Base-by-base conservation (phyloP, 2,329 filamentous ascomycete genomes). In the Fusarium continuum region DNA sequence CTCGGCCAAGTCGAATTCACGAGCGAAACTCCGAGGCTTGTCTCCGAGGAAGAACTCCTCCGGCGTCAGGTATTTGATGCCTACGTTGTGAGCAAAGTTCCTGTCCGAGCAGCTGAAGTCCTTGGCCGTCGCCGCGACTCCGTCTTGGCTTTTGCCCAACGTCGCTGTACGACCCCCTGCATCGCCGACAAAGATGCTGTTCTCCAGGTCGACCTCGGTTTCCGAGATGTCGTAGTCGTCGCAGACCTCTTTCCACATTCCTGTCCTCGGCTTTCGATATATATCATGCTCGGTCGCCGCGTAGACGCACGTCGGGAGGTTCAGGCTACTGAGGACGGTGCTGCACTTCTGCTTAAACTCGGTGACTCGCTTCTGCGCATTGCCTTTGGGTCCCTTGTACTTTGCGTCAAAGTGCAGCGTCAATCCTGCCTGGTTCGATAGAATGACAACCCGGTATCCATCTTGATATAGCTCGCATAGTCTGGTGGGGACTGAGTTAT, bases 401-500 rank as follows among this genome's bases (percentile, higher is more conserved):
- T 93, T 95, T n/a, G 88, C 78, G 48, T 92, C 86, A 16, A 86
- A 83, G 62, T 90, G 90, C 3, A 98, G 79, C 14, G 85, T 90
- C 38, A 99, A 82, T 13, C 91, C 92, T 44, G 84, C 93, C 76
- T 99, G 95, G 75, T 99, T 99, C 61, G 91, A 96, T 44, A 99
- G 78, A 41, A 98, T 85, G 16, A 92, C 85, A 11, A 98, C 77
- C 39, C 85, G 85, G 75, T 91, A 96, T 25, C 88, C 92, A 66
- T 95, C 85, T 10, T 77, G 64, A 70, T 92, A 85, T 3, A 98
- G 80, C 56, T 88, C 79, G 64, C 83, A 85, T 16, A 99, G 75
- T 47, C 80, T 85, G 0, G 75, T 77, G 1, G 92, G 92, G 1
- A 98, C 91, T 16, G 78, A 82, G 13, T 77, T 69, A 74, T 96